Evolutionary conservation across 75 land plant species (phyloP).

Genomic region (Chamaecyparis obtusa): DNA sequence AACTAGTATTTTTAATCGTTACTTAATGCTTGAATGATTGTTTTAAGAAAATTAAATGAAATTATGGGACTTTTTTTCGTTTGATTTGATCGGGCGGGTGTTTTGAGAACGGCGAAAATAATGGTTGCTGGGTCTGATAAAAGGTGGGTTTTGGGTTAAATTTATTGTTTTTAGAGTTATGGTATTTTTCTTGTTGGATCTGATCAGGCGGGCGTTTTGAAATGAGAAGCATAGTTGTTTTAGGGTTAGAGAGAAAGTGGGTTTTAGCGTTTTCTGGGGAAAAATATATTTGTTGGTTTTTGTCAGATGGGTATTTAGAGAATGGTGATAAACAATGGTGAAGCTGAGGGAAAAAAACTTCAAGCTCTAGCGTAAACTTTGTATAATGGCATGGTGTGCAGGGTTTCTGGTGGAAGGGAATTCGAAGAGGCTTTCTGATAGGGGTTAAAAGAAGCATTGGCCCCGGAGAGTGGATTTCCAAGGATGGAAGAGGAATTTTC

Average conservation of each 20-base stretch:
- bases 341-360: background rate
- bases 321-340: background rate
- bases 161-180: no score
- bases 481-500: slow-evolving; percentile 11
- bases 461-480: slow-evolving; percentile 1
- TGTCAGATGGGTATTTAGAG: background rate
- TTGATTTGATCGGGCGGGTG: background rate
- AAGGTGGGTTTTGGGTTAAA: background rate
- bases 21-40: background rate
- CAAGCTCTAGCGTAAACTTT: background rate
- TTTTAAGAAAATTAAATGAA: background rate
- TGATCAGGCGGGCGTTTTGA: background rate
- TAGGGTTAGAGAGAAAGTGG: background rate
- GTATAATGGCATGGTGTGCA: background rate
- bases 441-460: background rate
- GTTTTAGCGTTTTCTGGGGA: background rate
- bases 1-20: background rate
- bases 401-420: background rate
- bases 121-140: background rate
- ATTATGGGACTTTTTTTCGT: background rate
- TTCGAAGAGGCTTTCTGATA: background rate
- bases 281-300: background rate
- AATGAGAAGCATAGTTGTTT: background rate
- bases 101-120: background rate
- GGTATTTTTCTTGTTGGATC: no score